Conservation (phyloP, 75 land plant species). For the Pinus tabuliformis region DNA sequence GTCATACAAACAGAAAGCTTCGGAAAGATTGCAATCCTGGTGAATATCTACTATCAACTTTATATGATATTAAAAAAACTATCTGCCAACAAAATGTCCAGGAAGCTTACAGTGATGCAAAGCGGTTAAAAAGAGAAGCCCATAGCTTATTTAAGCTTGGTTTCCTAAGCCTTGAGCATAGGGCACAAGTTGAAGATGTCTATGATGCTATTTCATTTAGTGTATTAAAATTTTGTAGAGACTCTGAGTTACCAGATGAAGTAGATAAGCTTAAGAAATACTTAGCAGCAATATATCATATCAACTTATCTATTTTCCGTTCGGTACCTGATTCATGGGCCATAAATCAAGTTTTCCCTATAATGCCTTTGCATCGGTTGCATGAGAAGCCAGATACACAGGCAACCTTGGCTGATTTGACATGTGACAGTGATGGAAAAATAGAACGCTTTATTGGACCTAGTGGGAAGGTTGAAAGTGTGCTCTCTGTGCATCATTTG, state of each 20-base stretch:
- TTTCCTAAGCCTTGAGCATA: constrained; percentile 40
- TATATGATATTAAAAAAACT: constrained; percentile 21
- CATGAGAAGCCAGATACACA: constrained; percentile 29
- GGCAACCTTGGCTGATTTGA: constrained; percentile 35
- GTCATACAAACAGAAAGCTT: background rate
- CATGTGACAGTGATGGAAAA: constrained; percentile 53
- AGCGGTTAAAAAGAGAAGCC: constrained; percentile 36
- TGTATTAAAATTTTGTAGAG: constrained; percentile 16
- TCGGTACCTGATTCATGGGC: constrained; percentile 49
- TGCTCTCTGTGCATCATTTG: constrained; percentile 34
- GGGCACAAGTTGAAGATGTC: constrained; percentile 40
- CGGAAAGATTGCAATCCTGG: constrained; percentile 21
- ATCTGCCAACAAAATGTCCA: constrained; percentile 22
- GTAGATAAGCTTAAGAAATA: constrained; percentile 12
- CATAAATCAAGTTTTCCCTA: constrained; percentile 39
- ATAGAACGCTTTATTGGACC: constrained; percentile 33
- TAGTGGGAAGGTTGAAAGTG: constrained; percentile 24
- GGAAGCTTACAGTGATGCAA: constrained; percentile 43
- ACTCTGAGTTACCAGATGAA: constrained; percentile 31
- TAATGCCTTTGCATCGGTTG: constrained; percentile 37
- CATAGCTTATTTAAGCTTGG: constrained; percentile 37
- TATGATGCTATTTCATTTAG: constrained; percentile 36
- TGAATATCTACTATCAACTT: constrained; percentile 35
- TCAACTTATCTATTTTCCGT: constrained; percentile 44
- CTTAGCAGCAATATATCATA: constrained; percentile 34